These are phyloP conservation scores for Auricularia cornea DNA, from an alignment of 768 basidiomycete species.

Conservation along the genomic window DNA sequence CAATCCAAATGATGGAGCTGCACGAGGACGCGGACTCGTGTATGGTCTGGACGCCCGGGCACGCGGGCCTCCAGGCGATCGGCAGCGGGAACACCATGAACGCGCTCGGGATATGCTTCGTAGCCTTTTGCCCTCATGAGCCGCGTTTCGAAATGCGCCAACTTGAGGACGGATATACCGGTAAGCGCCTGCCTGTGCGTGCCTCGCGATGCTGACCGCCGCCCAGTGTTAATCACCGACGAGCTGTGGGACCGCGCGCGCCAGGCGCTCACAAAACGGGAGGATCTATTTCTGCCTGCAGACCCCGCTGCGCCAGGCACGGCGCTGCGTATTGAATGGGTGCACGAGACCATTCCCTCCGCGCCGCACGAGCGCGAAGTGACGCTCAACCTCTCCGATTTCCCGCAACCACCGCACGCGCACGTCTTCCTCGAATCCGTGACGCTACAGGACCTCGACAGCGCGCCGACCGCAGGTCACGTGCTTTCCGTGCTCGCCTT, in stretches of 20 bases:
- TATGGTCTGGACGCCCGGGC: background rate
- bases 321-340: background rate
- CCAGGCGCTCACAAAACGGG: background rate
- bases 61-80: background rate
- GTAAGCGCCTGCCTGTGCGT: too few species aligned
- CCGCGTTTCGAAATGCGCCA: background rate
- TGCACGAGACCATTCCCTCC: background rate
- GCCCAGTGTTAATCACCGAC: background rate
- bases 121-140: background rate
- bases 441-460: background rate
- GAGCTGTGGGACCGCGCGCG: background rate
- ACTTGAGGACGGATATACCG: background rate
- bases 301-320: background rate
- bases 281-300: background rate
- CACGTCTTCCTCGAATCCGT: background rate
- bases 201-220: too few species aligned
- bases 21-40: constrained; percentile 1
- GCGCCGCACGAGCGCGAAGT: background rate
- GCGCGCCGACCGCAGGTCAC: background rate
- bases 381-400: background rate
- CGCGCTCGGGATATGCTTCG: background rate
- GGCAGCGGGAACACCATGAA: background rate
- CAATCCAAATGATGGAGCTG: background rate
- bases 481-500: background rate
- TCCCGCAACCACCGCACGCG: background rate